Percentiles rank a stretch among this genome's conserved stretches.
phyloP scores from a whole-genome alignment of 1,284 basidiomycete species.

The Pyrrhoderma noxium region DNA sequence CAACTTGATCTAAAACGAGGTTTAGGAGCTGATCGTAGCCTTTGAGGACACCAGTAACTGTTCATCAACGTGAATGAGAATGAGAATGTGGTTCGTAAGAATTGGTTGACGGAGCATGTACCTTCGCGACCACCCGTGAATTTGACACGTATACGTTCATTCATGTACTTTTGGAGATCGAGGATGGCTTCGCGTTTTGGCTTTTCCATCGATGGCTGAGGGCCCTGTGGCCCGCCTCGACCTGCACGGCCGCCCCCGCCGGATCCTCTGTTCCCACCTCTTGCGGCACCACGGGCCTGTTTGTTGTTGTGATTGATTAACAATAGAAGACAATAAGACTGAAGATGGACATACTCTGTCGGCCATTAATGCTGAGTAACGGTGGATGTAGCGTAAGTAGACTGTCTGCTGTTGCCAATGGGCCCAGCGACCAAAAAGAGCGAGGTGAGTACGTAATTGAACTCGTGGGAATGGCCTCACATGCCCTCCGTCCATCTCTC shows the following conservation, averaged over 20 bases:
- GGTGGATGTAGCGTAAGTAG: not conserved
- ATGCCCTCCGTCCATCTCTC: no score
- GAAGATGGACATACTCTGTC: slow-evolving; percentile 28
- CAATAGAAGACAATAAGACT: not conserved
- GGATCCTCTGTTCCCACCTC: slow-evolving; percentile 36
- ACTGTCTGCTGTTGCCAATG: not conserved
- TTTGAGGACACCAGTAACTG: slow-evolving; percentile 92
- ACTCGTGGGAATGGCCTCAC: not conserved
- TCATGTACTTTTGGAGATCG: slow-evolving; percentile 90
- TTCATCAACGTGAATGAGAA: slow-evolving; percentile 11
- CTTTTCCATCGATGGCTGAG: slow-evolving; percentile 62
- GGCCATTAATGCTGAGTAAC: slow-evolving; percentile 24
- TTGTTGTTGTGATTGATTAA: slow-evolving; percentile 5
- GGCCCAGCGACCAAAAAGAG: not conserved
- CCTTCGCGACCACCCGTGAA: slow-evolving; percentile 96
- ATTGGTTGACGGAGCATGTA: slow-evolving; percentile 28
- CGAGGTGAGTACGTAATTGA: no score
- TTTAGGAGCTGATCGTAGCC: slow-evolving; percentile 97
- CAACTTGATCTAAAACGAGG: slow-evolving; percentile 87
- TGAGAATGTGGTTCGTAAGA: not conserved
- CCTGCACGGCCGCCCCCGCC: slow-evolving; percentile 36
- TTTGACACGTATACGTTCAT: slow-evolving; percentile 90
- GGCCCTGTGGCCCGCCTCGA: slow-evolving; percentile 35
- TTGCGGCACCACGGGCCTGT: slow-evolving; percentile 46
- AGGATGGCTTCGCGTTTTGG: slow-evolving; percentile 94